phyloP scores from a whole-genome alignment of 306 rosid genomes.

The Pachyrhizus erosus region DNA sequence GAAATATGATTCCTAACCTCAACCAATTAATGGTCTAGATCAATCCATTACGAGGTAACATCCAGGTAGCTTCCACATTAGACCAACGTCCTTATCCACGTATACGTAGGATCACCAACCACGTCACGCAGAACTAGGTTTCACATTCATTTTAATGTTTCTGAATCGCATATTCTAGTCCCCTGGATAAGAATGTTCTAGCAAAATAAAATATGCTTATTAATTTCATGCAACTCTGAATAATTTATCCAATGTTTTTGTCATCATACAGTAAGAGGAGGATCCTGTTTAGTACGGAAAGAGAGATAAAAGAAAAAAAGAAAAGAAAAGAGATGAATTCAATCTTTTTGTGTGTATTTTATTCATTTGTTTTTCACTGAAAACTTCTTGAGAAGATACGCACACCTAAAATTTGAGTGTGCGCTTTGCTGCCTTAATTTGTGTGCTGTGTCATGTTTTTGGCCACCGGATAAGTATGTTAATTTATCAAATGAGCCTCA shows the following conservation, averaged over 20 bases:
- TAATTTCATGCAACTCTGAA: too few relatives aligned
- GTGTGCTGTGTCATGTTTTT: constrained; percentile 12
- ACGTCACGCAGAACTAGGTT: constrained; percentile 37
- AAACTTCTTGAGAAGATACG: neutral
- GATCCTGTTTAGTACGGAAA: too few relatives aligned
- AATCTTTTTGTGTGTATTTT: too few relatives aligned
- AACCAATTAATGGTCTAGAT: neutral
- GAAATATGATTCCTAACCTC: constrained; percentile 9
- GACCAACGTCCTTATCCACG: constrained; percentile 41
- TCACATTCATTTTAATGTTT: neutral
- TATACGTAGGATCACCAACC: constrained; percentile 31
- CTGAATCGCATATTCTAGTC: too few relatives aligned
- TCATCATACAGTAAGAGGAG: too few relatives aligned
- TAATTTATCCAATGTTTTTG: too few relatives aligned
- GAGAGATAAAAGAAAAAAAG: too few relatives aligned
- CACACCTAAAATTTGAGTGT: neutral
- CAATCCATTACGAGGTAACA: constrained; percentile 44
- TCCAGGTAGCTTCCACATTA: constrained; percentile 58
- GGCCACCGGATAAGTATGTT: neutral
- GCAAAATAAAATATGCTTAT: too few relatives aligned
- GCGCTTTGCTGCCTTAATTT: neutral
- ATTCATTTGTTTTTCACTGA: neutral
- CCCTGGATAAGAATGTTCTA: too few relatives aligned
- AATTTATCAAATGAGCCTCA: neutral
- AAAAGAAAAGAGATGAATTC: too few relatives aligned